Conservation (phyloP, 1,284 basidiomycete genomes). For the Ganoderma multipileum region DNA sequence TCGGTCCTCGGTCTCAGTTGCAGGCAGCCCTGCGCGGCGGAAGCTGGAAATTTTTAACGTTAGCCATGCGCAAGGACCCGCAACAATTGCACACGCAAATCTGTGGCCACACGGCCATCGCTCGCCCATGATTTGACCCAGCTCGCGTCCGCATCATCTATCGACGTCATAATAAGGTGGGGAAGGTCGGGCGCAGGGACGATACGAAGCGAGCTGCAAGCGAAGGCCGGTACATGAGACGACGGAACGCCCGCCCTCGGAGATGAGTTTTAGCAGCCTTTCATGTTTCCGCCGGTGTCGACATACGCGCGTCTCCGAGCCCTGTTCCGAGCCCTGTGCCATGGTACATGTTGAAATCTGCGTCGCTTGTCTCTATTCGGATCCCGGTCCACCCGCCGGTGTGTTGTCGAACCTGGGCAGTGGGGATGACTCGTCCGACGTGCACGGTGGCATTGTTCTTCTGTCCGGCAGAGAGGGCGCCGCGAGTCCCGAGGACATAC, state of each 20-base stretch:
- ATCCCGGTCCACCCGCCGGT: neutral
- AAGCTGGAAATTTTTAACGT: neutral
- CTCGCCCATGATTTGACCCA: neutral
- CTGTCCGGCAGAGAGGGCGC: neutral
- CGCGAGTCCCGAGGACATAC: neutral
- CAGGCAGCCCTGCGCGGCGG: neutral
- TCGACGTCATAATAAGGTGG: constrained; percentile 1
- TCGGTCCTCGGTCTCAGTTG: neutral
- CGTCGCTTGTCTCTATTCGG: neutral
- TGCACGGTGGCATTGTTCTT: neutral
- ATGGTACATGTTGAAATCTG: neutral
- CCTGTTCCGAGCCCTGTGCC: neutral
- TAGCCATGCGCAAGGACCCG: neutral
- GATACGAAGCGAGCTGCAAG: neutral
- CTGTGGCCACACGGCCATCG: neutral
- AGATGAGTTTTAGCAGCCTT: neutral
- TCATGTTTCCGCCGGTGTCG: neutral
- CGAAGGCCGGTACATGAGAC: neutral
- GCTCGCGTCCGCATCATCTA: neutral
- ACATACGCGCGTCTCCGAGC: neutral
- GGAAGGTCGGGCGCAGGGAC: neutral
- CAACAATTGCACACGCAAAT: neutral
- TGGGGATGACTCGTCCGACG: neutral
- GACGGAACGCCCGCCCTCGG: constrained; percentile 5
- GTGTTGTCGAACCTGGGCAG: neutral